Base-by-base conservation (phyloP, 2,329 filamentous ascomycete species). In the Colletotrichum noveboracense region DNA sequence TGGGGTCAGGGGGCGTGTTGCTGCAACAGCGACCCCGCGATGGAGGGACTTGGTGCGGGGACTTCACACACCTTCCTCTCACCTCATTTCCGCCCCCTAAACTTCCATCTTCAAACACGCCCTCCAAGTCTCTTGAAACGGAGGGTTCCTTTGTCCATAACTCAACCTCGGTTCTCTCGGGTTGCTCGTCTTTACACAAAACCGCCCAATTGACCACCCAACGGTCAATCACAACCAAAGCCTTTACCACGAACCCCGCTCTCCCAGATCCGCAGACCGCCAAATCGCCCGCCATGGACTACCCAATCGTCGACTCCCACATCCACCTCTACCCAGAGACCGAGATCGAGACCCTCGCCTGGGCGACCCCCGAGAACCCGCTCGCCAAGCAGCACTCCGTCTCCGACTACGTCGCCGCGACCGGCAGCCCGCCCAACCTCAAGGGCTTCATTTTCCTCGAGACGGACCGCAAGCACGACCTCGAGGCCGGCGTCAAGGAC, bases 251-350 rank as follows among this genome's bases (percentile, higher is more conserved):
- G 7, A 58, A 6, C 48, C 28, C 24, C 32, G 21, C 24, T 36
- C 43, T 18, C 6, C 61, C 7, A 66, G 32, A 66, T 21, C 48
- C 48, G 18, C 14, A 48, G 48, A 52, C 26, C 43, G 36, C n/a
- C 26, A n/a, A 55, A 52, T n/a, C 67, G 74, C 61, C 71, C 60
- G 56, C 21, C 68, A 82, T 71, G 77, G 82, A 87, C 80, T 85
- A 89, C 83, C 91, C 89, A 80, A 93, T 98, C 81, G 92, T 98
- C 84, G 96, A 98, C 87, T 94, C 95, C 52, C 96, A 98, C 88
- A 94, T 98, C 85, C 96, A 98, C 86, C 92, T 98, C 81, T 98
- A 92, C 88, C 94, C 95, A 60, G 84, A 87, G 61, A 89, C 90
- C 69, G 94, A 96, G 80, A 82, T 94, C 68, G 82, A 89, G 70